phyloP scores from a whole-genome alignment of 106 monocot genomes.

The Acorus gramineus region DNA sequence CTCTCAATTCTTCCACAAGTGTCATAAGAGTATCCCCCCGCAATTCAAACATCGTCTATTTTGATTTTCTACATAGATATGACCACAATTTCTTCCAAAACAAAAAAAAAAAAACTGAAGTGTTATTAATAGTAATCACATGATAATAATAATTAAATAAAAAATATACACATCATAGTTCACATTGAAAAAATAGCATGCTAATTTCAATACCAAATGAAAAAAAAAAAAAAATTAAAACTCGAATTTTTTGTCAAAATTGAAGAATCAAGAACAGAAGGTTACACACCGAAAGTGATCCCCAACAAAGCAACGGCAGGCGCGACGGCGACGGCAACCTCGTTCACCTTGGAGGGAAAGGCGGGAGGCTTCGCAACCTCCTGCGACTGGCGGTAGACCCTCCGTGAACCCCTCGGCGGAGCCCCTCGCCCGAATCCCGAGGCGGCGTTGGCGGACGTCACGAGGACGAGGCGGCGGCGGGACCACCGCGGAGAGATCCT shows the following conservation, averaged over 20 bases:
- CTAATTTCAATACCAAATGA: neutral
- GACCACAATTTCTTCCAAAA: too few species aligned
- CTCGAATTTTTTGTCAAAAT: neutral
- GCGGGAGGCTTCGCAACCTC: neutral
- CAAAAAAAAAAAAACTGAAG: too few species aligned
- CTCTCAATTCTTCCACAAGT: too few species aligned
- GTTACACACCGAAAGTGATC: slow-evolving; percentile 50
- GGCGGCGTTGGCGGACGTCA: slow-evolving; percentile 9
- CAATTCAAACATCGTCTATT: too few species aligned
- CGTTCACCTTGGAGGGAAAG: slow-evolving; percentile 28
- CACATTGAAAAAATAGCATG: too few species aligned
- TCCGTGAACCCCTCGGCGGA: slow-evolving; percentile 14
- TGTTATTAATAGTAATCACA: too few species aligned
- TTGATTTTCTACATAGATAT: too few species aligned
- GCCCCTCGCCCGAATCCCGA: slow-evolving; percentile 2
- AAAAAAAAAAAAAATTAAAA: neutral
- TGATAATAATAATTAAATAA: too few species aligned
- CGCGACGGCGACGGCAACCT: slow-evolving; percentile 32
- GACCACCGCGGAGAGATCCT: neutral
- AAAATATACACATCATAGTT: too few species aligned
- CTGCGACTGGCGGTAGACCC: slow-evolving; percentile 35
- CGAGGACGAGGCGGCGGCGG: slow-evolving; percentile 16
- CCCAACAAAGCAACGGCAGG: slow-evolving; percentile 67
- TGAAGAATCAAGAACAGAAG: neutral
- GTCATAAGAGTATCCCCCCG: too few species aligned